Evolutionary conservation across 2,329 filamentous ascomycete species (phyloP).

Genomic region (Aspergillus luchuensis): DNA sequence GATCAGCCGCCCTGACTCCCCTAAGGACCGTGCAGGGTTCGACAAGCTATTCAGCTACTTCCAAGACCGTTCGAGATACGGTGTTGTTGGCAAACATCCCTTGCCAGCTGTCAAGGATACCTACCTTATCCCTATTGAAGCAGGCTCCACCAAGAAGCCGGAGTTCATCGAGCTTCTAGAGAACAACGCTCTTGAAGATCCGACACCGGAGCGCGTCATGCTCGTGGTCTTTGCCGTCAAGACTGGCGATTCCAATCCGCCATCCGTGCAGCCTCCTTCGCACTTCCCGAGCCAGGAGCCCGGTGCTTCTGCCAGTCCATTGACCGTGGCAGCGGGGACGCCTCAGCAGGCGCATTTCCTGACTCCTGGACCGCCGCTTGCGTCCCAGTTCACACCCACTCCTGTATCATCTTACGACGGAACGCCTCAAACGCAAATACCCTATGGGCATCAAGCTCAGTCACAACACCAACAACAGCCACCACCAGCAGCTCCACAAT

Average conservation of each 20-base stretch:
- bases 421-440: slow-evolving; percentile 17
- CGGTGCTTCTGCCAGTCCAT: slow-evolving; percentile 34
- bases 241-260: slow-evolving; percentile 51
- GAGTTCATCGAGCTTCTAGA: slow-evolving; percentile 89
- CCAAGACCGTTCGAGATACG: slow-evolving; percentile 75
- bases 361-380: slow-evolving; percentile 22
- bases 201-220: slow-evolving; percentile 72
- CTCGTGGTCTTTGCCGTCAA: slow-evolving; percentile 84
- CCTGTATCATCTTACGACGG: slow-evolving; percentile 25
- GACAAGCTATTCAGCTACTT: slow-evolving; percentile 87
- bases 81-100: slow-evolving; percentile 78
- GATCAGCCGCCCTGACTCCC: slow-evolving; percentile 64
- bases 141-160: slow-evolving; percentile 68
- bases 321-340: slow-evolving; percentile 33
- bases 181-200: slow-evolving; percentile 74
- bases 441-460: slow-evolving; percentile 23
- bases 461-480: slow-evolving; percentile 20
- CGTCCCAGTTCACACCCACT: slow-evolving; percentile 27
- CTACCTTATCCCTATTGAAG: slow-evolving; percentile 83
- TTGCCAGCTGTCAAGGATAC: slow-evolving; percentile 80
- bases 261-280: slow-evolving; percentile 45
- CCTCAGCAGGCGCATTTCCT: slow-evolving; percentile 33
- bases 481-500: slow-evolving; percentile 24
- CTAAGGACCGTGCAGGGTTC: slow-evolving; percentile 64
- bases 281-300: slow-evolving; percentile 41